Evolutionary conservation across 495 filamentous ascomycete species (phyloP).

Genomic region (Aspergillus sclerotiicarbonarius): DNA sequence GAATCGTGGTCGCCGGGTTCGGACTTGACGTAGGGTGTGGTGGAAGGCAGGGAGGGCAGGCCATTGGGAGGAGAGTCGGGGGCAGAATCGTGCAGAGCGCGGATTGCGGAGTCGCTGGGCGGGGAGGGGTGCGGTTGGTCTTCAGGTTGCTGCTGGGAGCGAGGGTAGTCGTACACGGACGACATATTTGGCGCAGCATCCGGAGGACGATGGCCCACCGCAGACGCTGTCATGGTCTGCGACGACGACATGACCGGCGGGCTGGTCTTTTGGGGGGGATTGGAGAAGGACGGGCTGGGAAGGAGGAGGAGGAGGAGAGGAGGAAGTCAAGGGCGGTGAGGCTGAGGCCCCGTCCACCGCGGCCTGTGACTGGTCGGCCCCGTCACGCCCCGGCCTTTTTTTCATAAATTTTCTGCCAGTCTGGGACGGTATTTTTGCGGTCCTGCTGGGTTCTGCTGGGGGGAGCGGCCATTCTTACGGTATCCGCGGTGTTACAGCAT

Average conservation of each 20-base stretch:
- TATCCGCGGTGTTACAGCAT: background rate
- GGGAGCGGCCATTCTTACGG: background rate
- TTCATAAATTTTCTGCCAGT: conserved; percentile 13
- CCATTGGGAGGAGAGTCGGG: conserved; percentile 35
- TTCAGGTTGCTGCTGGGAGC: conserved; percentile 28
- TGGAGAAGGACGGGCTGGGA: conserved; percentile 22
- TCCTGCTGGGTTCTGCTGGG: background rate
- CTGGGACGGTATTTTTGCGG: background rate
- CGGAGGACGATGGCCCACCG: conserved; percentile 51
- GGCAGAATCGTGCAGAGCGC: conserved; percentile 47
- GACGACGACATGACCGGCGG: conserved; percentile 52
- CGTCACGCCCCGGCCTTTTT: conserved; percentile 29
- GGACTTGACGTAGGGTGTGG: conserved; percentile 34
- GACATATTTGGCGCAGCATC: conserved; percentile 44
- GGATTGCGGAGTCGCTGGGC: conserved; percentile 48
- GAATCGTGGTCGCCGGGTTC: conserved; percentile 23
- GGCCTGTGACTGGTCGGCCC: conserved; percentile 11
- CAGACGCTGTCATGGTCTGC: conserved; percentile 57
- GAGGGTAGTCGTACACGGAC: conserved; percentile 39
- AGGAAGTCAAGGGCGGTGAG: conserved; percentile 12
- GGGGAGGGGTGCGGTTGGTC: conserved; percentile 31
- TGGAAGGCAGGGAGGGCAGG: conserved; percentile 27
- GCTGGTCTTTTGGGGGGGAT: conserved; percentile 16
- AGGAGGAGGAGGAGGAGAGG: conserved; percentile 30
- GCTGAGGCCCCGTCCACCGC: conserved; percentile 20